phyloP scores from a whole-genome alignment of 1,284 basidiomycete species.

The Ganoderma lingzhi region DNA sequence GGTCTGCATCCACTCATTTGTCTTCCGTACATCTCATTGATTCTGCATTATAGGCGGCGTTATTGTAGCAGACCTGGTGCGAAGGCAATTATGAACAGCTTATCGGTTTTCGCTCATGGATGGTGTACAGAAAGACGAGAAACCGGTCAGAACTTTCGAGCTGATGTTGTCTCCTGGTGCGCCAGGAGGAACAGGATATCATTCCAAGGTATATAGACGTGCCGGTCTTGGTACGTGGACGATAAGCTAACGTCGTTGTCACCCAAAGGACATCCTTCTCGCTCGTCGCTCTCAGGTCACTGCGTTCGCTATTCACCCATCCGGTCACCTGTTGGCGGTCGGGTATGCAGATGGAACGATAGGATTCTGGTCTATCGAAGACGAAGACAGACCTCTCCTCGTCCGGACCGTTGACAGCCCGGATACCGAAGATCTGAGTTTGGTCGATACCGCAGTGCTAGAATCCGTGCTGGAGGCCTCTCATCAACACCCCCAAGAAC shows the following conservation, averaged over 20 bases:
- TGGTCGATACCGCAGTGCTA: slow-evolving; percentile 55
- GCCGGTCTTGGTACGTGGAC: background rate
- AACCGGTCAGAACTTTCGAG: slow-evolving; percentile 71
- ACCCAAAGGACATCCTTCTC: slow-evolving; percentile 65
- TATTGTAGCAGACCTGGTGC: slow-evolving; percentile 75
- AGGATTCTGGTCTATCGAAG: slow-evolving; percentile 87
- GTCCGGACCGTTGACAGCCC: slow-evolving; percentile 73
- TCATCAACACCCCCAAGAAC: slow-evolving; percentile 26
- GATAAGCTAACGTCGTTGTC: background rate
- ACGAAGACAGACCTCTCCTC: slow-evolving; percentile 82
- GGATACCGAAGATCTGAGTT: slow-evolving; percentile 56
- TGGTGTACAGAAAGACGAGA: slow-evolving; percentile 58
- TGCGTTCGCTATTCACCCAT: slow-evolving; percentile 71
- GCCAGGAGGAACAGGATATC: slow-evolving; percentile 79
- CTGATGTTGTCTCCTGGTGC: slow-evolving; percentile 79
- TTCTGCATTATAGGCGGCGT: slow-evolving; percentile 64
- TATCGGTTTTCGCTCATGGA: background rate
- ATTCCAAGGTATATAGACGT: slow-evolving; percentile 48
- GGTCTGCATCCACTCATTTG: slow-evolving; percentile 47
- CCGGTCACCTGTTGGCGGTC: slow-evolving; percentile 75
- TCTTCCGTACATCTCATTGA: background rate
- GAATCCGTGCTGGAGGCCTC: slow-evolving; percentile 50
- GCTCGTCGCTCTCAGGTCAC: slow-evolving; percentile 81
- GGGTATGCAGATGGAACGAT: slow-evolving; percentile 90
- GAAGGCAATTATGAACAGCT: background rate